Evolutionary conservation across 164 flowering plant species (phyloP).

Genomic region (Magnolia officinalis): DNA sequence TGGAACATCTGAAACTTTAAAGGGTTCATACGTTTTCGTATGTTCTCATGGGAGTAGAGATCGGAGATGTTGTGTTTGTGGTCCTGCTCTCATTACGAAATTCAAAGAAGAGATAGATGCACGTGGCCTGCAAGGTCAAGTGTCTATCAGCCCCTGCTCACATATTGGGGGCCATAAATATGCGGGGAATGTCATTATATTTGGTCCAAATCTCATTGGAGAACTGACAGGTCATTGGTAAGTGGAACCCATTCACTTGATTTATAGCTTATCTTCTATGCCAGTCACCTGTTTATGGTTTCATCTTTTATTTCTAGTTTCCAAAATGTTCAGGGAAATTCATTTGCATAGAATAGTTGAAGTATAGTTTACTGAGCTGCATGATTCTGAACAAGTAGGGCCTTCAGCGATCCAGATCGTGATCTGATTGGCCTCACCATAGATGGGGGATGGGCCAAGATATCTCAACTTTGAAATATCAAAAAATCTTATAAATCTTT

Average conservation of each 20-base stretch:
- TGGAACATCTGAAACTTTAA: constrained; percentile 65
- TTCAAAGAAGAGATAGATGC: constrained; percentile 73
- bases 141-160: constrained; percentile 86
- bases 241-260: constrained; percentile 9
- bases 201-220: constrained; percentile 48
- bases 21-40: constrained; percentile 76
- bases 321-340: too few relatives aligned
- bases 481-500: background rate
- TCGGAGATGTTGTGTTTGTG: constrained; percentile 90
- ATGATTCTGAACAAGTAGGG: too few relatives aligned
- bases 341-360: too few relatives aligned
- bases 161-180: constrained; percentile 90
- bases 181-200: constrained; percentile 94
- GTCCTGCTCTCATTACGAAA: constrained; percentile 68
- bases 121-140: constrained; percentile 60
- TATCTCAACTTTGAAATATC: background rate
- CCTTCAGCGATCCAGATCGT: too few relatives aligned
- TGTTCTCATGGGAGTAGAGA: constrained; percentile 88
- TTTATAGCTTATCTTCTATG: too few relatives aligned
- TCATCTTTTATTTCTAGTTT: too few relatives aligned
- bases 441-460: too few relatives aligned
- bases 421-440: too few relatives aligned
- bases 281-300: too few relatives aligned
- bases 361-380: too few relatives aligned
- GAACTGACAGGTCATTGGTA: constrained; percentile 83